Evolutionary conservation across 2,329 filamentous ascomycete genomes (phyloP), one percentile per base, ranked within the genome.

Genomic region (Fusarium incarnatum): DNA sequence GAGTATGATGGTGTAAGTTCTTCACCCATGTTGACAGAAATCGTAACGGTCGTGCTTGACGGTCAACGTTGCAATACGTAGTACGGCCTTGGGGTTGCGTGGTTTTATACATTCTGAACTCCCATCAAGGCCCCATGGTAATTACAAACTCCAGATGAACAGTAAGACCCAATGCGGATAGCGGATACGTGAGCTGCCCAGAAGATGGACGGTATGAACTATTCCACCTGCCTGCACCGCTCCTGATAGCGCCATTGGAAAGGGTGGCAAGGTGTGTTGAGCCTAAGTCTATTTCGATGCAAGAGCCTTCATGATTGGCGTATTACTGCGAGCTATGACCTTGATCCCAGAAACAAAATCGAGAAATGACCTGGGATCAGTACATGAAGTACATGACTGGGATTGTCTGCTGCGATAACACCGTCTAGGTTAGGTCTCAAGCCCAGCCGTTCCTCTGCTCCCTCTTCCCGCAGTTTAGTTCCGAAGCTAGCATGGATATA

Each of bases 1-100:
- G 82, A 74, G 77, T 77, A 78, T n/a, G 80, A 77, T 18, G 77
- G 77, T 20, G 80, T 67, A 67, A 73, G 80, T 41, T 67, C 54
- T 73, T 75, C 63, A 34, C 57, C 57, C 73, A 74, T 74, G 42
- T 55, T 67, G 40, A 45, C 42, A 15, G 25, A 28, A 20, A 42
- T 18, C 22, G n/a, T 44, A 12, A 46, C 63, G 25, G 25, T 54
- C 16, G 50, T 56, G 28, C 27, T 67, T 28, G 25, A 37, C 23
- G 8, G 8, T 16, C 16, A 22, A 49, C 18, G 44, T 50, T 34
- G 32, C 63, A 57, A 52, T 44, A 44, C 34, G 42, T 25, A 53
- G 49, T 42, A 42, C 23, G 23, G 13, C 34, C 41, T 28, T 46
- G 28, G 64, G 63, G 48, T 22, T 61, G 63, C 48, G 62, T 52